A percentile compares a stretch with the other conserved stretches of the same genome.
These are phyloP conservation scores for Boletus sp. DNA, from an alignment of 768 basidiomycete genomes.

Conservation along the genomic window DNA sequence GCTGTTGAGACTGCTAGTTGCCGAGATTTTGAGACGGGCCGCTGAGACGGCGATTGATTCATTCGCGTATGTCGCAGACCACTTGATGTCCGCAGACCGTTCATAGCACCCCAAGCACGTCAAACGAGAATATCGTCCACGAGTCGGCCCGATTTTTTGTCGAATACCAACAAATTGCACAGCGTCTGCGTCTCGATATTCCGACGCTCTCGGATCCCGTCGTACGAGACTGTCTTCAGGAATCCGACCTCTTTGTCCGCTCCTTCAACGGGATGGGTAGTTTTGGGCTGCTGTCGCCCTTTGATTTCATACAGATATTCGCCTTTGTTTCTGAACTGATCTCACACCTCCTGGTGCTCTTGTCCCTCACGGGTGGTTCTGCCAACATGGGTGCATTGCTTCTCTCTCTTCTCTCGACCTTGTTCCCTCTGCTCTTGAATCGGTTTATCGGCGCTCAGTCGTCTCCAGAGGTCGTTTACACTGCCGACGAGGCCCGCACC, in stretches of 20 bases:
- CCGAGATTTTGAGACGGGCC: conserved; percentile 62
- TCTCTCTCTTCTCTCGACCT: conserved; percentile 57
- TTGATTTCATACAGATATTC: conserved; percentile 74
- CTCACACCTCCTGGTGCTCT: conserved; percentile 67
- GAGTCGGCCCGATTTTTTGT: conserved; percentile 70
- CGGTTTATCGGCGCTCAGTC: conserved; percentile 44
- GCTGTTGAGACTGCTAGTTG: conserved; percentile 52
- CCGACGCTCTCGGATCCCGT: conserved; percentile 73
- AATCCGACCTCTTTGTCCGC: conserved; percentile 80
- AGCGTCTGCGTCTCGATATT: conserved; percentile 71
- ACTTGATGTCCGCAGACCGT: conserved; percentile 7
- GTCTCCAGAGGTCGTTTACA: conserved; percentile 44
- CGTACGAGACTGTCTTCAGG: conserved; percentile 76
- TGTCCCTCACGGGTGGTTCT: conserved; percentile 54
- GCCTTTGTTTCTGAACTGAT: conserved; percentile 67
- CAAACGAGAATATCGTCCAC: conserved; percentile 71
- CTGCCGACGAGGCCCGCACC: conserved; percentile 56
- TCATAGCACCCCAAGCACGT: conserved; percentile 40
- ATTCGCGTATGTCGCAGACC: conserved; percentile 57
- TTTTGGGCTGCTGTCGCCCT: conserved; percentile 76
- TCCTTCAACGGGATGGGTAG: conserved; percentile 72
- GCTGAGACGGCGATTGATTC: conserved; percentile 65
- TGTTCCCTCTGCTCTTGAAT: conserved; percentile 57
- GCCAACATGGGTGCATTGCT: conserved; percentile 55
- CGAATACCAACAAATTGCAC: conserved; percentile 76